These are phyloP conservation scores for Dictyophora rubrovolvata DNA, from an alignment of 768 basidiomycete genomes.

Conservation along the genomic window DNA sequence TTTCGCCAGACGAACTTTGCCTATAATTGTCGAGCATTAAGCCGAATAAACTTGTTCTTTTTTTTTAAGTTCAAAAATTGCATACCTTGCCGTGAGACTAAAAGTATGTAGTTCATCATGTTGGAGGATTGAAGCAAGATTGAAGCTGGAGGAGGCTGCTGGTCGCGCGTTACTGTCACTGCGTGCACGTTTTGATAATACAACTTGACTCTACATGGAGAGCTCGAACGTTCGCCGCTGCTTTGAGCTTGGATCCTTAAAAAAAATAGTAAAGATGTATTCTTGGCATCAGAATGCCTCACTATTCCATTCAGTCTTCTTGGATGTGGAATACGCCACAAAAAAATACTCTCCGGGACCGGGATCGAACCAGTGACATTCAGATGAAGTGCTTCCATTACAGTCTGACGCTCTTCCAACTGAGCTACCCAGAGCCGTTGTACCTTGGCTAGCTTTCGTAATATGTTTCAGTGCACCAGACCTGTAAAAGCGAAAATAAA, in stretches of 20 bases:
- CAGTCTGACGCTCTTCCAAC: conserved; percentile 13
- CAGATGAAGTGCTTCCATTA: conserved; percentile 7
- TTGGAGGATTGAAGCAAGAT: no score
- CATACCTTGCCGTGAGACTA: conserved; percentile 84
- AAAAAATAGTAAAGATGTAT: not conserved
- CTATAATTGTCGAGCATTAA: conserved; percentile 28
- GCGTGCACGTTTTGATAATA: not conserved
- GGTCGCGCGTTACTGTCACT: not conserved
- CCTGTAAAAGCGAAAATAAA: no score
- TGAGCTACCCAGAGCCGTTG: conserved; percentile 9
- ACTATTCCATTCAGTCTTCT: no score
- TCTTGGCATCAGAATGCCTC: no score
- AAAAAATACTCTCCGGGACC: conserved; percentile 4
- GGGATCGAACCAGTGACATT: conserved; percentile 12
- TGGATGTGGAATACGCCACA: no score
- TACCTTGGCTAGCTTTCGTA: not conserved
- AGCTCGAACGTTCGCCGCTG: no score
- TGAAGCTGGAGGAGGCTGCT: no score
- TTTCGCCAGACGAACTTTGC: conserved; percentile 90
- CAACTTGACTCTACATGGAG: no score
- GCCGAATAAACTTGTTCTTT: not conserved
- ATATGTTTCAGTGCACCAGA: not conserved
- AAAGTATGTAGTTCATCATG: conserved; percentile 89
- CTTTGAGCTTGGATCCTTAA: no score
- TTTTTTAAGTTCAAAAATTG: not conserved